phyloP scores from a whole-genome alignment of 768 basidiomycete genomes.

The Suillus cothurnatus region DNA sequence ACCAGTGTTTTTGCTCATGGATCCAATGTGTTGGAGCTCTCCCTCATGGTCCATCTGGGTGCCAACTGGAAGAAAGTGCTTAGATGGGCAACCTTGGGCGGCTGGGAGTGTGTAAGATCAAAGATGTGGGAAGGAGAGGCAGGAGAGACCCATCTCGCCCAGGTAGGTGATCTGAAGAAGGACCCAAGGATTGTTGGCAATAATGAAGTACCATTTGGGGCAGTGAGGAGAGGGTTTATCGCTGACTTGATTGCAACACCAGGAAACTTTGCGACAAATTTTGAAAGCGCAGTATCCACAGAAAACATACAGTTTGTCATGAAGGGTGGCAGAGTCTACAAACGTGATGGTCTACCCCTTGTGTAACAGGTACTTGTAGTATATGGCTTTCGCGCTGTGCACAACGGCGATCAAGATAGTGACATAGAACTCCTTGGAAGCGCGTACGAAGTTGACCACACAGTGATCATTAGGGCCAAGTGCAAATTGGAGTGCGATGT shows the following conservation, averaged over 20 bases:
- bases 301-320: constrained; percentile 55
- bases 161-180: constrained; percentile 28
- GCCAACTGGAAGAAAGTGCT: constrained; percentile 55
- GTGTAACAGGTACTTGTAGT: constrained; percentile 9
- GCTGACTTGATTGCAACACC: constrained; percentile 47
- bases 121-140: constrained; percentile 45
- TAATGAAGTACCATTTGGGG: constrained; percentile 59
- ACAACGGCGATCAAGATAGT: not conserved
- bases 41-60: constrained; percentile 59
- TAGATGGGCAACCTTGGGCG: constrained; percentile 59
- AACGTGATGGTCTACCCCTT: constrained; percentile 35
- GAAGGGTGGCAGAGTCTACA: constrained; percentile 55
- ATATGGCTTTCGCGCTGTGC: not conserved
- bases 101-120: constrained; percentile 57
- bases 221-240: constrained; percentile 53
- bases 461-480: not conserved
- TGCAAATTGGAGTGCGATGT: not conserved
- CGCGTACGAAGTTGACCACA: not conserved
- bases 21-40: constrained; percentile 60
- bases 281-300: constrained; percentile 47
- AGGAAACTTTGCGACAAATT: constrained; percentile 41
- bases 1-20: constrained; percentile 68
- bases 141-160: constrained; percentile 27
- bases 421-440: not conserved
- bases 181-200: constrained; percentile 40